Evolutionary conservation across 2,329 filamentous ascomycete species (phyloP).

Genomic region (Arthrobotrys pseudoclavata): DNA sequence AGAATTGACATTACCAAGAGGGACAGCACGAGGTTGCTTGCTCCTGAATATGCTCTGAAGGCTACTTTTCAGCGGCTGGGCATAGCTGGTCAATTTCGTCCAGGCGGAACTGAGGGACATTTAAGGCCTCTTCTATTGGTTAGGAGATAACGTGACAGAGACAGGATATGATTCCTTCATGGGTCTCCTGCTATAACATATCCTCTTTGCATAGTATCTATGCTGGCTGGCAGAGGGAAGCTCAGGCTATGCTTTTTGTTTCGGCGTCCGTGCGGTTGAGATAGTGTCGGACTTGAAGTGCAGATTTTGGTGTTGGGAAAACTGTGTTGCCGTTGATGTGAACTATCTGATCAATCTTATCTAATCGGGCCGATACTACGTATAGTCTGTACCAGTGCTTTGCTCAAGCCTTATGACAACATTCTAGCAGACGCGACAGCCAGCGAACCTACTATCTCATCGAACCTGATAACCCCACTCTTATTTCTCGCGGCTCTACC

Average conservation of each 20-base stretch:
- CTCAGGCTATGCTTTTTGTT: not conserved
- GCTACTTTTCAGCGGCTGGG: conserved; percentile 18
- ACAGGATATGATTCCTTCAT: conserved; percentile 26
- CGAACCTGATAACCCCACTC: not conserved
- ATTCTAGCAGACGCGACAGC: conserved; percentile 27
- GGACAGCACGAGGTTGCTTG: not conserved
- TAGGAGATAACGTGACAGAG: not conserved
- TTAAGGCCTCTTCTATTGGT: conserved; percentile 24
- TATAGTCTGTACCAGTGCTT: not conserved
- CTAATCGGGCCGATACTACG: conserved; percentile 43
- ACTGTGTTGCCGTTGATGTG: conserved; percentile 40
- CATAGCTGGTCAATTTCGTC: conserved; percentile 40
- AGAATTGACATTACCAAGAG: not conserved
- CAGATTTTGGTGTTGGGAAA: conserved; percentile 33
- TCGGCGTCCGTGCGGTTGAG: not conserved
- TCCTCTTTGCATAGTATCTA: not conserved
- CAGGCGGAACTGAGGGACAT: conserved; percentile 40
- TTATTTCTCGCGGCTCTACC: not conserved
- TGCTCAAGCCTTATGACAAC: not conserved
- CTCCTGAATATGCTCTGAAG: not conserved
- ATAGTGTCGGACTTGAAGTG: not conserved
- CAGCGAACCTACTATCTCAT: not conserved
- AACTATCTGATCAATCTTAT: conserved; percentile 43
- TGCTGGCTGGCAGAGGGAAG: not conserved
- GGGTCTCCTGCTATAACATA: not conserved